Evolutionary conservation across 306 rosid genomes (phyloP), one percentile per base, ranked within the genome.

Genomic region (Prinsepia uniflora): DNA sequence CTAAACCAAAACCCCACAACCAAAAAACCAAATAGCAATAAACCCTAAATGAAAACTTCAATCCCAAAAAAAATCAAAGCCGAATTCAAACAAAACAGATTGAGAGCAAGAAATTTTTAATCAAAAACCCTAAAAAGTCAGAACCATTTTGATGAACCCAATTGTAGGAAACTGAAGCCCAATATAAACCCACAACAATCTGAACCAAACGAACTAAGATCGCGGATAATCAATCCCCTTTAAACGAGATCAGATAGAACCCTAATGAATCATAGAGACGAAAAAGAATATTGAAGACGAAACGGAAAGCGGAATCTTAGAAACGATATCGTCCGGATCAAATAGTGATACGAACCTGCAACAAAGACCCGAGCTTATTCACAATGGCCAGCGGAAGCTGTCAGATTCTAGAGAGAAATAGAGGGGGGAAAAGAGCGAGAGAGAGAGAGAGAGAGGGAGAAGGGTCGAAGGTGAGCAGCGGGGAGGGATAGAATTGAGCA

Each of bases 271-370:
- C 42, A 65, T 6, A 66, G 74, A 71, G 63, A 19, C n/a, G 8
- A 36, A 70, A 15, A 61, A 0, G 15, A 44, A 67, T 50, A 36
- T 48, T 5, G 54, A 43, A 52, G 60, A 40, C 7, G 63, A 42
- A 57, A 64, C 15, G 63, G 36, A 46, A 59, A 70, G n/a, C 55
- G 50, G 57, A 59, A 49, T 76, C 34, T 30, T 59, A 45, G 60
- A 49, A 36, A 76, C 55, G 63, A 39, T 75, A 81, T 76, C 76
- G 62, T n/a, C 46, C 72, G 81, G 92, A 90, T 89, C 92, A 83
- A 81, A 68, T 62, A 68, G 85, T 82, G 72, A 66, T 72, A 86
- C 85, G 71, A 81, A 94, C 97, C 97, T 89, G 77, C 81, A 76
- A 83, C 74, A 74, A 86, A 78, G 73, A 76, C 72, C 78, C 72